Conservation (phyloP, 2,329 filamentous ascomycete species). For the Diplodia intermedia region DNA sequence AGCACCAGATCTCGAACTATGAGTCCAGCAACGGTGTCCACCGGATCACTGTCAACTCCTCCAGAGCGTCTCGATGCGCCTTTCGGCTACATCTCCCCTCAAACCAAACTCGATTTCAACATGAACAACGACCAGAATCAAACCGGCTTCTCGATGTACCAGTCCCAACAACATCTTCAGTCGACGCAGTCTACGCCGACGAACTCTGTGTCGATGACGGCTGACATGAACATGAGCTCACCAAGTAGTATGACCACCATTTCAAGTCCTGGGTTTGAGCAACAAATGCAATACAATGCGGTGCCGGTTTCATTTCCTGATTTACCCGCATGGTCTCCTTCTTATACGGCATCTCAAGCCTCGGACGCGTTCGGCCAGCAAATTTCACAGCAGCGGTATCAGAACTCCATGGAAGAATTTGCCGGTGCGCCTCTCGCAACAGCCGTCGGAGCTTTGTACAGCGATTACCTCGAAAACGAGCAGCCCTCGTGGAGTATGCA, state of each 20-base stretch:
- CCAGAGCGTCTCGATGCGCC: conserved; percentile 44
- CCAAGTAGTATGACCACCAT: conserved; percentile 5
- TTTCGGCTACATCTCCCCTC: conserved; percentile 48
- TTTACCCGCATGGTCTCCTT: conserved; percentile 47
- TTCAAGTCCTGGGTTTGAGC: conserved; percentile 24
- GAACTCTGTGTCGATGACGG: conserved; percentile 2
- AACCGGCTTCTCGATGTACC: conserved; percentile 37
- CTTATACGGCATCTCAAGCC: conserved; percentile 43
- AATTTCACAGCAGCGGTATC: conserved; percentile 35
- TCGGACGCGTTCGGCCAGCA: conserved; percentile 41
- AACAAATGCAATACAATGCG: conserved; percentile 39
- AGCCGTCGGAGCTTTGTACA: conserved; percentile 33
- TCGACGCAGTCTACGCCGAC: conserved; percentile 38
- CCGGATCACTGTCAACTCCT: conserved; percentile 48
- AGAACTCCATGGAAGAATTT: conserved; percentile 12
- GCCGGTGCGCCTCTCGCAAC: conserved; percentile 4
- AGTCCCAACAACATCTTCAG: conserved; percentile 39
- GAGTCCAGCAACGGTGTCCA: conserved; percentile 52
- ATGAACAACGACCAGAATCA: conserved; percentile 34
- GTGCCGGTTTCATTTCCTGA: conserved; percentile 48
- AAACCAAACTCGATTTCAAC: conserved; percentile 42
- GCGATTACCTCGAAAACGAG: conserved; percentile 52
- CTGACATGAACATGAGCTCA: conserved; percentile 25
- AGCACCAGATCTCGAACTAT: conserved; percentile 54
- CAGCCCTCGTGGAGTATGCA: conserved; percentile 64